These are phyloP conservation scores for Podila verticillata DNA, from an alignment of 192 early-diverging fungal genomes.

Conservation along the genomic window DNA sequence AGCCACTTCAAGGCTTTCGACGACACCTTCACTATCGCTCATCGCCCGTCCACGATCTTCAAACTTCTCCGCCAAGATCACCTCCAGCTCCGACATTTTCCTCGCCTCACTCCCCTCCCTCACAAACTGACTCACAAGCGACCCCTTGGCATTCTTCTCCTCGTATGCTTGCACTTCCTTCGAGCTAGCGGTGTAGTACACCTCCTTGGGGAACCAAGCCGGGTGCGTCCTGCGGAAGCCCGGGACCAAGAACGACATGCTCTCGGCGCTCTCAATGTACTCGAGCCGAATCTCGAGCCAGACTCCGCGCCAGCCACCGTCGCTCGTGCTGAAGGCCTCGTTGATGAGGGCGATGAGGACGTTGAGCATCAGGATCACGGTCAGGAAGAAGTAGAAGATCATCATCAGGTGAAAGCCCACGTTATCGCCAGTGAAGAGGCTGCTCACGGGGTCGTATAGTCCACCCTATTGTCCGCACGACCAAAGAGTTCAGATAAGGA, in stretches of 20 bases:
- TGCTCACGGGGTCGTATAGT: background rate
- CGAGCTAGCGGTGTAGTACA: background rate
- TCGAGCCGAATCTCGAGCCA: conserved; percentile 29
- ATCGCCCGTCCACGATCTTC: too few species aligned
- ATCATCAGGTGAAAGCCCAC: conserved; percentile 30
- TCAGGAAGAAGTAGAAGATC: conserved; percentile 21
- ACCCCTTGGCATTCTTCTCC: background rate
- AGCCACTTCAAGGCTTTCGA: too few species aligned
- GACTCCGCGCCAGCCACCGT: conserved; percentile 19
- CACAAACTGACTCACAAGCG: background rate
- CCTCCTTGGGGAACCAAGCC: background rate
- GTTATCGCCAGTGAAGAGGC: background rate
- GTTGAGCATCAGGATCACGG: conserved; percentile 32
- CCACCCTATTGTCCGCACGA: background rate
- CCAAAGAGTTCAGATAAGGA: background rate
- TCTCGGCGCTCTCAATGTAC: conserved; percentile 30
- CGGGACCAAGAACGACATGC: conserved; percentile 18
- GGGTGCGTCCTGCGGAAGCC: conserved; percentile 3
- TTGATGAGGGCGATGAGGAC: conserved; percentile 44
- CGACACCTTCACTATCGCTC: too few species aligned
- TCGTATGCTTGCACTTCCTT: background rate
- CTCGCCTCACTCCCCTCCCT: too few species aligned
- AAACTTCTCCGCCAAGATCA: too few species aligned
- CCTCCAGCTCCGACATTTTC: too few species aligned
- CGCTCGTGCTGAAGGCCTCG: conserved; percentile 12